Conservation (phyloP, 352 stramenopile genomes). For the Phytophthora uliginosa region DNA sequence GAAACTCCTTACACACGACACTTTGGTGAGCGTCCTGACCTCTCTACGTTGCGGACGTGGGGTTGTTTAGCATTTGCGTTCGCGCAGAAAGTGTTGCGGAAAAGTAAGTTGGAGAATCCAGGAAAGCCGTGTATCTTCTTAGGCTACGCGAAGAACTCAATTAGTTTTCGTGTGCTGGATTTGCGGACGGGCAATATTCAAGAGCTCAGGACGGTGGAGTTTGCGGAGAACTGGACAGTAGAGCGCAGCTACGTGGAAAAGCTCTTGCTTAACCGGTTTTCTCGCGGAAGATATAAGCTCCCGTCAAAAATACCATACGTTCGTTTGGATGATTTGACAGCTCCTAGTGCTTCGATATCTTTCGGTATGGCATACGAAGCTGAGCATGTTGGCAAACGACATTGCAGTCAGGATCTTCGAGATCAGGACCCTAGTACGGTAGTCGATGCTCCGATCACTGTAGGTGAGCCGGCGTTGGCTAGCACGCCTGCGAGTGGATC, state of each 20-base stretch:
- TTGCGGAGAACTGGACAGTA: slow-evolving; percentile 21
- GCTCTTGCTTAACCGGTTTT: slow-evolving; percentile 18
- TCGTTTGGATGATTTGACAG: background rate
- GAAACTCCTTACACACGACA: slow-evolving; percentile 14
- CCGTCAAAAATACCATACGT: slow-evolving; percentile 15
- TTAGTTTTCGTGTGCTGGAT: slow-evolving; percentile 10
- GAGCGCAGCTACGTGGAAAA: slow-evolving; percentile 10
- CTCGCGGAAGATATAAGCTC: background rate
- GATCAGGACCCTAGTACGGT: slow-evolving; percentile 1
- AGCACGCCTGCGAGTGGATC: background rate
- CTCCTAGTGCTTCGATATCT: background rate
- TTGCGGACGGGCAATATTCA: slow-evolving; percentile 2
- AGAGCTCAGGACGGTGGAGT: slow-evolving; percentile 16
- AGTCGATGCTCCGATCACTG: slow-evolving; percentile 9
- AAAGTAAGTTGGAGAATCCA: slow-evolving; percentile 15
- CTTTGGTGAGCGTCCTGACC: slow-evolving; percentile 8
- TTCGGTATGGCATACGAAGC: background rate
- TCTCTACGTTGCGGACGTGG: background rate
- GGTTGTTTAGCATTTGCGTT: slow-evolving; percentile 1
- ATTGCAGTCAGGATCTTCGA: background rate
- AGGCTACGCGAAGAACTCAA: slow-evolving; percentile 8
- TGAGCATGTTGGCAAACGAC: slow-evolving; percentile 11
- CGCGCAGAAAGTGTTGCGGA: slow-evolving; percentile 10
- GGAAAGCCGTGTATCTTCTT: slow-evolving; percentile 7
- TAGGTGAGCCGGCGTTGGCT: slow-evolving; percentile 5